Base-by-base conservation (phyloP, 176 grass and related monocot genomes). In the Juncus effusus region DNA sequence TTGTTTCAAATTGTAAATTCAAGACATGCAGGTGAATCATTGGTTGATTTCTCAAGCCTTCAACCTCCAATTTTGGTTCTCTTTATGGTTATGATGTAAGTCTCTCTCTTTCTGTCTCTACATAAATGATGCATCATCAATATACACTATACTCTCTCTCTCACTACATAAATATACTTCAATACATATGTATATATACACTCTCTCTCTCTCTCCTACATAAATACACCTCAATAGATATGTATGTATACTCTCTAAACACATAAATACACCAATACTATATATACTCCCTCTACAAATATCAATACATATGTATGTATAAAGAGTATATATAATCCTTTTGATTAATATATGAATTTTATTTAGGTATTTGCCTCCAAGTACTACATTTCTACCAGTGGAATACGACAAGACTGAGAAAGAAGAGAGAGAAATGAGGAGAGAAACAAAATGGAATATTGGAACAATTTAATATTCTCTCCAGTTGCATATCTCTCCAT, bases 41-140 rank as follows among this genome's bases (percentile, higher is more conserved):
- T 73, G 59, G 13, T 84, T 12, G 73, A 91, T 51, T 10, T 91
- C 28, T 78, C 84, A 44, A 76, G 56, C 2, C 16, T 91, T 7
- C 63, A 75, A 7, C 42, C 84, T 64, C 80, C 88, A 44, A 81
- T 91, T 64, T 40, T 84, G 80, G 88, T 91, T 13, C 80, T 81
- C 80, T 79, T 81, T 64, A 70, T 79, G 16, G 28, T 91, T 56
- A 84, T 91, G 73, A 91, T 91, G 83, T 91, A 56, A 91, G 88
- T 78, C 5, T 7, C 37, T 5, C 36, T 19, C 47, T 1, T 63
- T 68, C 35, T 53, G 5, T 3, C 3, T 42, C 16, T 51, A 40
- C 7, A 2, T 38, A 6, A 41, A 1, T 41, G 2, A 3, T 67
- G 9, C 7, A 9, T 5, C 13, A 63, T 50, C 13, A 37, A 6